Percentiles rank a stretch among this genome's conserved stretches.
phyloP scores from a whole-genome alignment of 2,329 filamentous ascomycete genomes.

The Penicillium brasilianum region DNA sequence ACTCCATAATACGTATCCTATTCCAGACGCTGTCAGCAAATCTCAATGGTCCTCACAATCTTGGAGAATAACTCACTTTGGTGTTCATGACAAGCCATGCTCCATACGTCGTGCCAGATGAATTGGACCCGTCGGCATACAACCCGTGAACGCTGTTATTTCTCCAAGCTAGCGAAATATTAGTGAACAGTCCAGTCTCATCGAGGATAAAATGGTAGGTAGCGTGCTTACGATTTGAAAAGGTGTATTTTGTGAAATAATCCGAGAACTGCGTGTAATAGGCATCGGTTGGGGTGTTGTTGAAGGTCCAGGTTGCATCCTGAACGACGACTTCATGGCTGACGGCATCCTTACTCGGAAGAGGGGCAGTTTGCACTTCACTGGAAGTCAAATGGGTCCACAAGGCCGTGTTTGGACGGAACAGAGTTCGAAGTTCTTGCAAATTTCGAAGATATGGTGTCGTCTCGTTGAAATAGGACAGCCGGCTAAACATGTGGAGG shows the following conservation, averaged over 20 bases:
- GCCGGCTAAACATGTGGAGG: conserved; percentile 64
- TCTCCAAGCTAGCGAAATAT: conserved; percentile 51
- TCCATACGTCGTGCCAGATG: conserved; percentile 59
- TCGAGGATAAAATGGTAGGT: neutral
- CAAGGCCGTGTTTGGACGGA: conserved; percentile 63
- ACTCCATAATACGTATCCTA: conserved; percentile 39
- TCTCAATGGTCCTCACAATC: neutral
- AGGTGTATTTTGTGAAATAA: conserved; percentile 71
- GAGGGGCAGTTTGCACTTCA: conserved; percentile 59
- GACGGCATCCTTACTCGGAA: conserved; percentile 47
- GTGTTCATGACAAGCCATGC: conserved; percentile 70
- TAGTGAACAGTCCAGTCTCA: neutral
- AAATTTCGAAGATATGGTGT: conserved; percentile 62
- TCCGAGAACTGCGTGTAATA: conserved; percentile 63
- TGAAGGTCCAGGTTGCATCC: conserved; percentile 67
- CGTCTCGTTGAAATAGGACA: conserved; percentile 64
- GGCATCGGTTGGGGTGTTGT: conserved; percentile 58
- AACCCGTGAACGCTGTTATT: conserved; percentile 63
- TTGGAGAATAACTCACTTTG: conserved; percentile 48
- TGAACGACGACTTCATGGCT: conserved; percentile 60
- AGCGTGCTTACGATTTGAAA: conserved; percentile 53
- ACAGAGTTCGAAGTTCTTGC: conserved; percentile 66
- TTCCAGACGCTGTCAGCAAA: neutral
- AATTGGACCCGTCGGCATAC: conserved; percentile 59
- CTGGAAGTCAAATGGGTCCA: conserved; percentile 69